Evolutionary conservation across 139 green algal genomes (phyloP).

Genomic region (Chlamydomonas urium): DNA sequence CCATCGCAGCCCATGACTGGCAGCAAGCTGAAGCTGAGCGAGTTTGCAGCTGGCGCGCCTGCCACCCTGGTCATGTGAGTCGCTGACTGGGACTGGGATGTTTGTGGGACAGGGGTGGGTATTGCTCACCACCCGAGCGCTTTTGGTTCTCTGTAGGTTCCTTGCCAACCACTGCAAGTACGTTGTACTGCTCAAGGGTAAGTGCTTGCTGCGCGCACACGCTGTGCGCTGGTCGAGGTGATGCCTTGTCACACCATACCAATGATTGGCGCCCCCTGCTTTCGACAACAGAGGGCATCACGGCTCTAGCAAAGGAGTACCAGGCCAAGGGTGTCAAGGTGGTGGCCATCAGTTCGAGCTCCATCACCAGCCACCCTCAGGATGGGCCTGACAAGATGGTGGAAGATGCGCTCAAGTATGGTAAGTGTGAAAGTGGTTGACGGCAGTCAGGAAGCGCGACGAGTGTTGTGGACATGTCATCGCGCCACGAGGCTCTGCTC

Average conservation of each 20-base stretch:
- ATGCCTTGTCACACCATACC: background rate
- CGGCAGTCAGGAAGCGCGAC: background rate
- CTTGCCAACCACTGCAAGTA: slow-evolving; percentile 3
- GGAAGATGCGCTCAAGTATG: slow-evolving; percentile 27
- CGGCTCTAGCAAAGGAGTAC: slow-evolving; percentile 53
- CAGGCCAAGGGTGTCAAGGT: slow-evolving; percentile 49
- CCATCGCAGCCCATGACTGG: background rate
- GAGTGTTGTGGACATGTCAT: background rate
- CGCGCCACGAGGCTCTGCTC: background rate
- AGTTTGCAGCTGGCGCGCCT: background rate
- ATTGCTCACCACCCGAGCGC: background rate
- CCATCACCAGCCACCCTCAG: slow-evolving; percentile 61
- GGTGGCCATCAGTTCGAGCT: slow-evolving; percentile 73
- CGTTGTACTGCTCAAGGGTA: background rate
- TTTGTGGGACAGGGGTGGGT: background rate
- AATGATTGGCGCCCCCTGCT: background rate
- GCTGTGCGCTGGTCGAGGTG: background rate
- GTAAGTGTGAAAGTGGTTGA: background rate
- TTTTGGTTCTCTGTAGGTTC: background rate
- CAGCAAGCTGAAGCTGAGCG: background rate
- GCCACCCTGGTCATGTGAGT: background rate
- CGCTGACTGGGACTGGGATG: too few relatives aligned
- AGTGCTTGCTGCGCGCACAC: background rate
- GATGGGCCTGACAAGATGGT: slow-evolving; percentile 61
- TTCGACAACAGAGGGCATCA: slow-evolving; percentile 27